Evolutionary conservation across 148 eudicot genomes (phyloP).

Genomic region (Diospyros kaki): DNA sequence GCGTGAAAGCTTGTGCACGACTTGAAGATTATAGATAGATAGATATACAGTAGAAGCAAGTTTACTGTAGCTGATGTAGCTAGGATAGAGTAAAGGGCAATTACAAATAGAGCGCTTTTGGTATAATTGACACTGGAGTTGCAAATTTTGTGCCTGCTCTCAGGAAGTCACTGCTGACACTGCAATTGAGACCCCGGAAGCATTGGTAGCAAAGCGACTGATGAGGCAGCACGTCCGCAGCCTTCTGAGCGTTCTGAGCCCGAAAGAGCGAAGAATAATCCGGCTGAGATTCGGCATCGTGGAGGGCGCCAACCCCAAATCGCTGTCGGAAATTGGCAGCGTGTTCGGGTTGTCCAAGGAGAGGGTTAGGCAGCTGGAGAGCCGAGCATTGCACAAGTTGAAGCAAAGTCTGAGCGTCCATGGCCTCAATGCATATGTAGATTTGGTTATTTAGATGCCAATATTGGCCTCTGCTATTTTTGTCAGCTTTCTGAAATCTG

Average conservation of each 20-base stretch:
- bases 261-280: slow-evolving; percentile 60
- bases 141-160: background rate
- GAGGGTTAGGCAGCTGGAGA: slow-evolving; percentile 81
- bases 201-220: slow-evolving; percentile 46
- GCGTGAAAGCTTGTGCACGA: no score
- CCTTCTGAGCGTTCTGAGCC: slow-evolving; percentile 54
- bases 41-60: no score
- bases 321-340: slow-evolving; percentile 71
- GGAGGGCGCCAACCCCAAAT: slow-evolving; percentile 35
- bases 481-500: background rate
- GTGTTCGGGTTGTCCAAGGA: slow-evolving; percentile 78
- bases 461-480: no score
- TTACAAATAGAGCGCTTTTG: background rate
- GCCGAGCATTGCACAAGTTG: slow-evolving; percentile 69
- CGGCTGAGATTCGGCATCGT: slow-evolving; percentile 59
- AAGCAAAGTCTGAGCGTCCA: slow-evolving; percentile 58
- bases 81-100: no score
- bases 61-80: no score
- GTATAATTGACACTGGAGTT: background rate
- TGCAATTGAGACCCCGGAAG: slow-evolving; percentile 50
- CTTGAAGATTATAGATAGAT: no score
- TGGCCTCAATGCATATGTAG: slow-evolving; percentile 60
- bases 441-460: slow-evolving; percentile 40
- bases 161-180: slow-evolving; percentile 85
- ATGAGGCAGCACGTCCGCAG: slow-evolving; percentile 72